Evolutionary conservation across 1,284 basidiomycete genomes (phyloP).

Genomic region (Tausonia pullulans): DNA sequence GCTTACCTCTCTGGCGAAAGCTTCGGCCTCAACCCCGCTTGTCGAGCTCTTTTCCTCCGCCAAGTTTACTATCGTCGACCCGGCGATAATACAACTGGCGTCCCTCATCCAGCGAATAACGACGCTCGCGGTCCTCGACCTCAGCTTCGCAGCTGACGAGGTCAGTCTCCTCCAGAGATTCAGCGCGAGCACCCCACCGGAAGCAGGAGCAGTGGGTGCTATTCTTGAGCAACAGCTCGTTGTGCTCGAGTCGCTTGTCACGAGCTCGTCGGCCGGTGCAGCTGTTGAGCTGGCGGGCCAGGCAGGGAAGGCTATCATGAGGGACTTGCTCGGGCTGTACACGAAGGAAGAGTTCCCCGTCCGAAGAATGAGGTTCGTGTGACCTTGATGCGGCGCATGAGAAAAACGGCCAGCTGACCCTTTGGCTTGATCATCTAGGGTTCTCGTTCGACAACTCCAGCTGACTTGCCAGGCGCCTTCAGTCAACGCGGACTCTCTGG

Average conservation of each 20-base stretch:
- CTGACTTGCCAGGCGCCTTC: conserved; percentile 12
- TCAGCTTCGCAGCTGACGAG: background rate
- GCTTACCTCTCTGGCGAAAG: background rate
- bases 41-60: background rate
- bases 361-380: conserved; percentile 19
- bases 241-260: conserved; percentile 15
- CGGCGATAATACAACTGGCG: background rate
- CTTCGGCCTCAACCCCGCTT: background rate
- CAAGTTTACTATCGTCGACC: background rate
- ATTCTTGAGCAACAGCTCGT: conserved; percentile 24
- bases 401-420: background rate
- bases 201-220: conserved; percentile 17
- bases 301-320: conserved; percentile 1
- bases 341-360: conserved; percentile 22
- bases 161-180: conserved; percentile 15
- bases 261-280: background rate
- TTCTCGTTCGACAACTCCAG: background rate
- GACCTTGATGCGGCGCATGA: background rate
- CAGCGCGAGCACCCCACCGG: conserved; percentile 4
- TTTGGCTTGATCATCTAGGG: background rate
- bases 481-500: conserved; percentile 14
- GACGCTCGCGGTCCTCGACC: background rate
- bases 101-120: conserved; percentile 2
- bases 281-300: background rate
- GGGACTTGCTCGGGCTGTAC: conserved; percentile 25